These are phyloP conservation scores for Gnomoniopsis smithogilvyi DNA, from an alignment of 2,329 filamentous ascomycete species.

Conservation along the genomic window DNA sequence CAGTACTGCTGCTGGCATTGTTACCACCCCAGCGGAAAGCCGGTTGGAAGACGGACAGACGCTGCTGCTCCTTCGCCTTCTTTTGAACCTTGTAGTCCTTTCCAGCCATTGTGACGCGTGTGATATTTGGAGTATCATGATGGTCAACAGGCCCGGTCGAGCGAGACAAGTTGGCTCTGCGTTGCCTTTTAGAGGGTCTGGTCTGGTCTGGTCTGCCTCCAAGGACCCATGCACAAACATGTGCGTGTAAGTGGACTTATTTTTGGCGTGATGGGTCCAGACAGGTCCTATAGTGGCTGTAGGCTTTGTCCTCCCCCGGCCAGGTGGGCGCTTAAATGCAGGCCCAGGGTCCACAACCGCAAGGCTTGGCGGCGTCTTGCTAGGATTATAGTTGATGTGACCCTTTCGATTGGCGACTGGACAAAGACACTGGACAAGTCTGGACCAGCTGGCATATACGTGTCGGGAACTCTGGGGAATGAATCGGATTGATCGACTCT, in stretches of 20 bases:
- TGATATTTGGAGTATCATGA: background rate
- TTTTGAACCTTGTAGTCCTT: background rate
- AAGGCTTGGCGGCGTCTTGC: background rate
- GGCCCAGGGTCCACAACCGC: background rate
- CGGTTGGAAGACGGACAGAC: background rate
- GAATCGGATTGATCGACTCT: background rate
- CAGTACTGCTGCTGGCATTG: background rate
- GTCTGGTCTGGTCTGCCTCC: background rate
- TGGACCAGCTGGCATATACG: background rate
- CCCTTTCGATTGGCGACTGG: background rate
- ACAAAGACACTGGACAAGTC: background rate
- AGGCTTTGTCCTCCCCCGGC: background rate
- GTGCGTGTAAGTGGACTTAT: background rate
- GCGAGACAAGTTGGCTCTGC: background rate
- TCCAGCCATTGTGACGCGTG: background rate
- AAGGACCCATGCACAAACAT: background rate
- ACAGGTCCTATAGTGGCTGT: background rate
- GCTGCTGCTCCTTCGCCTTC: background rate
- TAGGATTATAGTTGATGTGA: background rate
- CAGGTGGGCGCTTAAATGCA: background rate
- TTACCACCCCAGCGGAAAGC: background rate
- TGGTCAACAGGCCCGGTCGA: background rate
- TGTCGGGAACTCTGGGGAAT: background rate
- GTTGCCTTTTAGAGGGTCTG: background rate
- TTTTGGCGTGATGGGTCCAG: background rate